Evolutionary conservation across 768 basidiomycete genomes (phyloP).

Genomic region (Rubroboletus pulcherrimus): DNA sequence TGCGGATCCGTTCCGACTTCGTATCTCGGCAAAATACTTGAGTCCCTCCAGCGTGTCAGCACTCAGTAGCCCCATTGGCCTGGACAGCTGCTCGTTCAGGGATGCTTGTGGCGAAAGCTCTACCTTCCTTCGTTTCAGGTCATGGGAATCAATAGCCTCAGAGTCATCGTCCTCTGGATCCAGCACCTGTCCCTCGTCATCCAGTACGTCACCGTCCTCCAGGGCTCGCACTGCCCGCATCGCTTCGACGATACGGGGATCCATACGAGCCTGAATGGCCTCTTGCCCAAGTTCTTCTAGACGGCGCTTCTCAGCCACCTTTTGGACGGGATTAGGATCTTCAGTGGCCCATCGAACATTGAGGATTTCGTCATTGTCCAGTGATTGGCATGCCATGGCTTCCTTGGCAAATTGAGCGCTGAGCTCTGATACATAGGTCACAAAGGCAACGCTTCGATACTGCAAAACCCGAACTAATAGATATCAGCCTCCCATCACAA

Average conservation of each 20-base stretch:
- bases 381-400: slow-evolving; percentile 96
- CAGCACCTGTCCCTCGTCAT: slow-evolving; percentile 35
- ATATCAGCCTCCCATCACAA: slow-evolving; percentile 4
- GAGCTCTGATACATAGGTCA: slow-evolving; percentile 85
- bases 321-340: slow-evolving; percentile 92
- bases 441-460: slow-evolving; percentile 94
- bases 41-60: slow-evolving; percentile 86
- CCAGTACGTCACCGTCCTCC: slow-evolving; percentile 66
- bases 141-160: slow-evolving; percentile 35
- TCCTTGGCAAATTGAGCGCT: slow-evolving; percentile 96
- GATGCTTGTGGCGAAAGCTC: slow-evolving; percentile 28
- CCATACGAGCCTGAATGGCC: slow-evolving; percentile 81
- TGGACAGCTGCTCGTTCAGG: slow-evolving; percentile 31
- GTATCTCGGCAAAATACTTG: slow-evolving; percentile 87
- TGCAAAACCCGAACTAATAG: slow-evolving; percentile 79
- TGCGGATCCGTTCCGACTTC: slow-evolving; percentile 53
- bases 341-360: slow-evolving; percentile 99
- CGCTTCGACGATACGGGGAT: slow-evolving; percentile 85
- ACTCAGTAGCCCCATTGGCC: slow-evolving; percentile 62
- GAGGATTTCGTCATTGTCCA: slow-evolving; percentile 95
- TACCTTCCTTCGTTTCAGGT: slow-evolving; percentile 35
- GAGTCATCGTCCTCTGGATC: slow-evolving; percentile 32
- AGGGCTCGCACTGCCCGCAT: slow-evolving; percentile 82
- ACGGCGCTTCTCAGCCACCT: slow-evolving; percentile 78
- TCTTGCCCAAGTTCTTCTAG: slow-evolving; percentile 82